These are phyloP conservation scores for Syncephalastrum racemosum DNA, from an alignment of 371 early-diverging fungal genomes.

Conservation along the genomic window DNA sequence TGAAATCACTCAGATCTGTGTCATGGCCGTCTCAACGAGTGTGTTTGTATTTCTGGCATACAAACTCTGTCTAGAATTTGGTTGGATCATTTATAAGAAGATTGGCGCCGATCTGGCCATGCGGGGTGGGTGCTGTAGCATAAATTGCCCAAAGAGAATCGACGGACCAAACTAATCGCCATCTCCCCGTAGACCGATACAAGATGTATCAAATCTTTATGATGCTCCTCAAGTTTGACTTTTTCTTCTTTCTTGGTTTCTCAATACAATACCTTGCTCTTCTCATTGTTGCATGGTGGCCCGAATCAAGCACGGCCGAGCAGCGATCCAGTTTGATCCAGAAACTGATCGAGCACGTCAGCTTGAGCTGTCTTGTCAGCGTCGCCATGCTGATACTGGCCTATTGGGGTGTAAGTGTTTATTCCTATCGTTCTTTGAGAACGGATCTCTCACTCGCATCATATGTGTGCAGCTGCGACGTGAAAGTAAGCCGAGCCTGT, in stretches of 20 bases:
- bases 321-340: slow-evolving; percentile 52
- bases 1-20: slow-evolving; percentile 43
- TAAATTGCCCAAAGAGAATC: background rate
- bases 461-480: slow-evolving; percentile 21
- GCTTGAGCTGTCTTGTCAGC: slow-evolving; percentile 74
- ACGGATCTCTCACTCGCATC: background rate
- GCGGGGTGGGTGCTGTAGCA: slow-evolving; percentile 58
- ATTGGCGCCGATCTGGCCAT: slow-evolving; percentile 90
- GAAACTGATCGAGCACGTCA: slow-evolving; percentile 61
- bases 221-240: slow-evolving; percentile 84
- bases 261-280: slow-evolving; percentile 82
- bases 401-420: slow-evolving; percentile 70
- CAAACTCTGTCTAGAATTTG: slow-evolving; percentile 50
- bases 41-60: slow-evolving; percentile 43
- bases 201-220: slow-evolving; percentile 86
- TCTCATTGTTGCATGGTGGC: slow-evolving; percentile 61
- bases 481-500: slow-evolving; percentile 59
- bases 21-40: slow-evolving; percentile 36
- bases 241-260: slow-evolving; percentile 87
- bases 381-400: slow-evolving; percentile 70
- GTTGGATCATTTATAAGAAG: slow-evolving; percentile 91
- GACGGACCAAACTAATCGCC: background rate
- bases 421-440: background rate
- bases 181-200: slow-evolving; percentile 68
- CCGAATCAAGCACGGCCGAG: slow-evolving; percentile 40